Evolutionary conservation across 176 grass and related monocot species (phyloP).

Genomic region (Typha latifolia): DNA sequence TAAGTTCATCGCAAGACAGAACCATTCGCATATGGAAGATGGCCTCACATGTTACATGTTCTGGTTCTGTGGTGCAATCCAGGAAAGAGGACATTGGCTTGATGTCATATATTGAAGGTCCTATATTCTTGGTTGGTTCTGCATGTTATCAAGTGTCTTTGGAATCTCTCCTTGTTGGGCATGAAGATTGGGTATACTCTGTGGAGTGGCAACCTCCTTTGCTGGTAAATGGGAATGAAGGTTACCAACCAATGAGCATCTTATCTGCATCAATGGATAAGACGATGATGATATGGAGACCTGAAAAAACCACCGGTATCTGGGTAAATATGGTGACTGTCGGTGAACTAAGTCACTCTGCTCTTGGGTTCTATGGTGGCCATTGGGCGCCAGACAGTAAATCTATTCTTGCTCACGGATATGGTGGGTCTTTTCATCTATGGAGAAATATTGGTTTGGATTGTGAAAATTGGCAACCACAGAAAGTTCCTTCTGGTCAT

Average conservation of each 20-base stretch:
- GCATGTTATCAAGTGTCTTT: conserved; percentile 63
- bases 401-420: conserved; percentile 87
- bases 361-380: conserved; percentile 90
- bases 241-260: conserved; percentile 76
- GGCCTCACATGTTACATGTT: conserved; percentile 31
- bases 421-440: conserved; percentile 91
- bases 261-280: conserved; percentile 99
- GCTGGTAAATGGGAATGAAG: conserved; percentile 32
- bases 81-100: conserved; percentile 50
- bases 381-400: conserved; percentile 72
- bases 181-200: conserved; percentile 99
- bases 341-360: conserved; percentile 82
- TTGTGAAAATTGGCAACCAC: conserved; percentile 86
- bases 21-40: conserved; percentile 95
- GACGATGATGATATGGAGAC: conserved; percentile 97
- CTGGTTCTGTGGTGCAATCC: conserved; percentile 20
- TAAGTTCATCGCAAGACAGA: conserved; percentile 95
- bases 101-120: conserved; percentile 90
- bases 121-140: conserved; percentile 46
- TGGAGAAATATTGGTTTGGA: conserved; percentile 72
- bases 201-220: conserved; percentile 77
- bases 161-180: conserved; percentile 83
- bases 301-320: conserved; percentile 76
- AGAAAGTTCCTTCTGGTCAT: conserved; percentile 85
- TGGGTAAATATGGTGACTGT: conserved; percentile 90